A percentile compares a stretch with the other conserved stretches of the same genome.
phyloP scores from a whole-genome alignment of 2,329 filamentous ascomycete species.

The Alternaria ethzedia region DNA sequence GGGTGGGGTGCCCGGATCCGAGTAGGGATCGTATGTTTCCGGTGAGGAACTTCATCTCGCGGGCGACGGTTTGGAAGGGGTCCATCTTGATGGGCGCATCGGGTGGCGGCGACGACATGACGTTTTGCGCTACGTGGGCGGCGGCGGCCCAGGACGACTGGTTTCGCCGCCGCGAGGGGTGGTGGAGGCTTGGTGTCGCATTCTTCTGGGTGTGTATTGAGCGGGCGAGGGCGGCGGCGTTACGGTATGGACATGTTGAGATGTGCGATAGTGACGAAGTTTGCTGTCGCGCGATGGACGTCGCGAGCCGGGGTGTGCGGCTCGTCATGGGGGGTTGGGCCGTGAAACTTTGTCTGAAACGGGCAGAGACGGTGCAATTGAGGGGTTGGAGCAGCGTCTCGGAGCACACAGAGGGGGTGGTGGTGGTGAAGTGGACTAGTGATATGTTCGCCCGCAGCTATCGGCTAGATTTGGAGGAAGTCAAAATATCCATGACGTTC shows the following conservation, averaged over 20 bases:
- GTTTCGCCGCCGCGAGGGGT: conserved; percentile 53
- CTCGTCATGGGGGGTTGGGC: conserved; percentile 35
- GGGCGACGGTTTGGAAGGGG: conserved; percentile 86
- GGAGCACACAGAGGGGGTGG: conserved; percentile 4
- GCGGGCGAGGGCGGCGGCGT: conserved; percentile 8
- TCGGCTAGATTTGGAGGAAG: conserved; percentile 12
- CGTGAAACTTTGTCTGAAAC: neutral
- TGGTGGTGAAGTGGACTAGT: conserved; percentile 2
- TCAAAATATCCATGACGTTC: conserved; percentile 16
- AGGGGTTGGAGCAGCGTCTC: conserved; percentile 12
- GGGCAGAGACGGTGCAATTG: conserved; percentile 32
- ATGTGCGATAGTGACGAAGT: conserved; percentile 23
- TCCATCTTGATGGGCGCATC: conserved; percentile 77
- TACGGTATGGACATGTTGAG: conserved; percentile 32
- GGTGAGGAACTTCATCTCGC: conserved; percentile 95
- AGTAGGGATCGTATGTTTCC: conserved; percentile 93
- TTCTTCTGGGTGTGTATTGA: conserved; percentile 8
- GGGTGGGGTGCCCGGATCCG: conserved; percentile 89
- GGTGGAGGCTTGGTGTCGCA: conserved; percentile 34
- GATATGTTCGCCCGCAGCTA: conserved; percentile 11
- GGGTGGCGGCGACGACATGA: conserved; percentile 68
- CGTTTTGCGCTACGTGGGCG: conserved; percentile 69
- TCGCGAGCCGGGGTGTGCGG: conserved; percentile 45
- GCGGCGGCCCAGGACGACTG: conserved; percentile 79
- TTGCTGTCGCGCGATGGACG: conserved; percentile 36